Evolutionary conservation across 164 flowering plant genomes (phyloP).

Genomic region (Annona cherimola): DNA sequence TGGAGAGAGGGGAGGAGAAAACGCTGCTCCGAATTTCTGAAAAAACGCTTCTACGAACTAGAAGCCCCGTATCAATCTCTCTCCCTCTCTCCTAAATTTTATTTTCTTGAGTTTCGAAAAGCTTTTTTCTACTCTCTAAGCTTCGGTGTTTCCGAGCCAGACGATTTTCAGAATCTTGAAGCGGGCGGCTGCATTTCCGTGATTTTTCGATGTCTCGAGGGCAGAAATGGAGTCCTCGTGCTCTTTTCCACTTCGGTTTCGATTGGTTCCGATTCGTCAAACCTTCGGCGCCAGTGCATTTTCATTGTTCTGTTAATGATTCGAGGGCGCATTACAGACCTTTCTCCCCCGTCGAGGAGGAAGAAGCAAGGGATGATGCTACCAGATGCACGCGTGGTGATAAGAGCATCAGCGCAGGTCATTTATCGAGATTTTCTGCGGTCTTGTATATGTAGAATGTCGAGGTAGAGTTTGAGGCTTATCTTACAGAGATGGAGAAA

Average conservation of each 20-base stretch:
- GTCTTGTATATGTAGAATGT: constrained; percentile 21
- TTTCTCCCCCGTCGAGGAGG: constrained; percentile 9
- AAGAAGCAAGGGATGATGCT: constrained; percentile 16
- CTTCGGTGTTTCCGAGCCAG: neutral
- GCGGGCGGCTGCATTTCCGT: constrained; percentile 1
- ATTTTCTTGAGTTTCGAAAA: neutral
- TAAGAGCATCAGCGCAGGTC: constrained; percentile 13
- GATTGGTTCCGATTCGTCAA: constrained; percentile 13
- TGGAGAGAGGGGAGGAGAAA: too few relatives aligned
- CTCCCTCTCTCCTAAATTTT: neutral
- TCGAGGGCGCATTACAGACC: constrained; percentile 11
- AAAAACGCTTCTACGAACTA: neutral
- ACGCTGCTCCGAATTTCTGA: neutral
- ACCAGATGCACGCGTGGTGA: constrained; percentile 8
- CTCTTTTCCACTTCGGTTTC: constrained; percentile 25
- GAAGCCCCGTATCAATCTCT: neutral
- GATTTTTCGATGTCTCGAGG: neutral
- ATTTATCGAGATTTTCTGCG: constrained; percentile 7
- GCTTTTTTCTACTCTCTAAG: neutral
- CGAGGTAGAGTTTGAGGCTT: neutral
- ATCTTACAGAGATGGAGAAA: constrained; percentile 18
- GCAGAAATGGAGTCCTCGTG: constrained; percentile 52
- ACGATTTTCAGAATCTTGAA: neutral
- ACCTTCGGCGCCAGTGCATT: constrained; percentile 18
- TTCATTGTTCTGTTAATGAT: constrained; percentile 17